Percentiles rank a stretch among this genome's conserved stretches.
phyloP scores from a whole-genome alignment of 1,139 yeast species.

The Pichia sp. region DNA sequence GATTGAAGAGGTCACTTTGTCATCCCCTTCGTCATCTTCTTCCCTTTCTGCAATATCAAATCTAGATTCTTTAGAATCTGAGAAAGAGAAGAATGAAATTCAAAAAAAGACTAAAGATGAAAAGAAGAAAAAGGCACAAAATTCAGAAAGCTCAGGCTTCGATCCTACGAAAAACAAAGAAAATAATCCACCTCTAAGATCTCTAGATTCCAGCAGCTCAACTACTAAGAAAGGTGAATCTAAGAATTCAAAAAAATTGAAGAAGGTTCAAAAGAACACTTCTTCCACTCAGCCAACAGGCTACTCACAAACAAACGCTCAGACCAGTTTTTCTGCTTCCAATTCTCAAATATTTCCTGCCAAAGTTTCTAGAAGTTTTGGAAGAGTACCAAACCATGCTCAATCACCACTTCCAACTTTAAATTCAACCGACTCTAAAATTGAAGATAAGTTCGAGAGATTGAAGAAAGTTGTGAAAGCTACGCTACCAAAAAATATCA shows the following conservation, averaged over 20 bases:
- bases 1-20: neutral
- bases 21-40: neutral
- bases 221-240: neutral
- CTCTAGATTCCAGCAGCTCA: neutral
- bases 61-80: neutral
- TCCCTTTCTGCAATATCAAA: neutral
- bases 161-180: neutral
- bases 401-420: neutral
- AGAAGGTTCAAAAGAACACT: neutral
- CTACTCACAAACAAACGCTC: too few species aligned
- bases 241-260: neutral
- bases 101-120: neutral
- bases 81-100: neutral
- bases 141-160: neutral
- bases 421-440: conserved; percentile 15
- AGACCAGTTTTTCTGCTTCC: too few species aligned
- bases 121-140: neutral
- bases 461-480: conserved; percentile 21
- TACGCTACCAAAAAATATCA: conserved; percentile 34
- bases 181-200: neutral
- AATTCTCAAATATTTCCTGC: too few species aligned
- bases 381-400: neutral
- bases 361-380: too few species aligned
- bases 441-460: conserved; percentile 17
- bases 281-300: neutral